These are phyloP conservation scores for Fusarium papillatum DNA, from an alignment of 2,329 filamentous ascomycete species.

Conservation along the genomic window DNA sequence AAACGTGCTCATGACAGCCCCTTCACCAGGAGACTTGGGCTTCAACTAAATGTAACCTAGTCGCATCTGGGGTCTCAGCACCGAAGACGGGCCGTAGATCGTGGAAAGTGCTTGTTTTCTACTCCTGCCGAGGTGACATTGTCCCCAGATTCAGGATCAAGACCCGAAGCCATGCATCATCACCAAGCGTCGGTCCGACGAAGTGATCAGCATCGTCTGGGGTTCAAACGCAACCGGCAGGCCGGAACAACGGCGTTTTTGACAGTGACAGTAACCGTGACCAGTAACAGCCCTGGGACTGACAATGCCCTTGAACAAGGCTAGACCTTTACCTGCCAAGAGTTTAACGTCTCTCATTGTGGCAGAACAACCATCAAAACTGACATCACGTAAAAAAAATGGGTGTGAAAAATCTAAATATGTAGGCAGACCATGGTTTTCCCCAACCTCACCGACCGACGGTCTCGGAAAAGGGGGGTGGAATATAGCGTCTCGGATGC, in stretches of 20 bases:
- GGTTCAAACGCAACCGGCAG: background rate
- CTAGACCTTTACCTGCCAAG: background rate
- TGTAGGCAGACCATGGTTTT: constrained; percentile 88
- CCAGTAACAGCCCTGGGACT: background rate
- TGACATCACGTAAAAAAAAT: background rate
- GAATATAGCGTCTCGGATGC: constrained; percentile 84
- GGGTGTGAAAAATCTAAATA: constrained; percentile 44
- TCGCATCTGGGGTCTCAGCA: constrained; percentile 26
- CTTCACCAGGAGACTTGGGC: constrained; percentile 24
- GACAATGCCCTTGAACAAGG: constrained; percentile 2
- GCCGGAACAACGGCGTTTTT: background rate
- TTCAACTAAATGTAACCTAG: constrained; percentile 16
- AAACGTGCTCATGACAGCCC: background rate
- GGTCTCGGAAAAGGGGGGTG: constrained; percentile 90
- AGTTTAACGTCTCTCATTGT: background rate
- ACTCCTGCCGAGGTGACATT: constrained; percentile 11
- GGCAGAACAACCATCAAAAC: background rate
- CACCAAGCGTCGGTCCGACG: background rate
- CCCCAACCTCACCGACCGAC: constrained; percentile 91
- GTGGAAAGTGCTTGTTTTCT: constrained; percentile 1
- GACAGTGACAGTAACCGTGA: background rate
- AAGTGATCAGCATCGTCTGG: background rate
- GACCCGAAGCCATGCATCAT: constrained; percentile 13
- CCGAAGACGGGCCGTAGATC: constrained; percentile 38
- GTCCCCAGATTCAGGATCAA: constrained; percentile 14